phyloP scores from a whole-genome alignment of 2,329 filamentous ascomycete genomes.

The Leptosphaerulina australis region DNA sequence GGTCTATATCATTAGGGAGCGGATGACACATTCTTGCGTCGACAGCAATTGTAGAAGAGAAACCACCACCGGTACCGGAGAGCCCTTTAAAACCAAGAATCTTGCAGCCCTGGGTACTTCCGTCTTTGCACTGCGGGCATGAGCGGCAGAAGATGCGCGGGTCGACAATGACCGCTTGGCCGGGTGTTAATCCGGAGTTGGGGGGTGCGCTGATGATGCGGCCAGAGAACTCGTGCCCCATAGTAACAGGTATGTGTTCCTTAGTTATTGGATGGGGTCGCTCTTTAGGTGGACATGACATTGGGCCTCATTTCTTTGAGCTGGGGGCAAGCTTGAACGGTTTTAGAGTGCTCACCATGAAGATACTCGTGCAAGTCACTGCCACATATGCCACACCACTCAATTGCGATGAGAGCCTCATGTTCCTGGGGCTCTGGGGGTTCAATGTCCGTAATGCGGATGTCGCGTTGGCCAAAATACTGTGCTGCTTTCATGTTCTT shows the following conservation, averaged over 20 bases:
- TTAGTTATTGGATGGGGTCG: slow-evolving; percentile 31
- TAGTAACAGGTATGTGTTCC: slow-evolving; percentile 31
- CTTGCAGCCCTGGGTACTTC: slow-evolving; percentile 30
- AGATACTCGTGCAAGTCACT: slow-evolving; percentile 40
- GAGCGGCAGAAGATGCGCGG: slow-evolving; percentile 37
- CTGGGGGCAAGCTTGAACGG: not conserved
- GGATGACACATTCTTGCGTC: slow-evolving; percentile 31
- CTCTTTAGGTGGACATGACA: slow-evolving; percentile 18
- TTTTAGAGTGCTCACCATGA: too few species aligned
- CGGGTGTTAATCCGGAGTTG: slow-evolving; percentile 26
- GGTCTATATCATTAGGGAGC: slow-evolving; percentile 30
- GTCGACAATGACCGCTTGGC: slow-evolving; percentile 39
- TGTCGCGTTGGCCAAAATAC: slow-evolving; percentile 33
- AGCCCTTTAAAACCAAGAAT: slow-evolving; percentile 36
- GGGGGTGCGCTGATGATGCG: slow-evolving; percentile 28
- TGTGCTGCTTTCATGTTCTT: slow-evolving; percentile 45
- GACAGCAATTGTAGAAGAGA: slow-evolving; percentile 32
- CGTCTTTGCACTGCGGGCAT: slow-evolving; percentile 27
- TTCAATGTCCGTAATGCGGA: slow-evolving; percentile 35
- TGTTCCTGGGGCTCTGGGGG: slow-evolving; percentile 28
- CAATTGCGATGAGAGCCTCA: slow-evolving; percentile 37
- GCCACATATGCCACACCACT: slow-evolving; percentile 43
- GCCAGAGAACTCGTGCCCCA: slow-evolving; percentile 44
- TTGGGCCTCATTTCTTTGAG: not conserved
- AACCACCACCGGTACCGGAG: slow-evolving; percentile 36